Evolutionary conservation across 768 basidiomycete genomes (phyloP).

Genomic region (Royoungia palumana): DNA sequence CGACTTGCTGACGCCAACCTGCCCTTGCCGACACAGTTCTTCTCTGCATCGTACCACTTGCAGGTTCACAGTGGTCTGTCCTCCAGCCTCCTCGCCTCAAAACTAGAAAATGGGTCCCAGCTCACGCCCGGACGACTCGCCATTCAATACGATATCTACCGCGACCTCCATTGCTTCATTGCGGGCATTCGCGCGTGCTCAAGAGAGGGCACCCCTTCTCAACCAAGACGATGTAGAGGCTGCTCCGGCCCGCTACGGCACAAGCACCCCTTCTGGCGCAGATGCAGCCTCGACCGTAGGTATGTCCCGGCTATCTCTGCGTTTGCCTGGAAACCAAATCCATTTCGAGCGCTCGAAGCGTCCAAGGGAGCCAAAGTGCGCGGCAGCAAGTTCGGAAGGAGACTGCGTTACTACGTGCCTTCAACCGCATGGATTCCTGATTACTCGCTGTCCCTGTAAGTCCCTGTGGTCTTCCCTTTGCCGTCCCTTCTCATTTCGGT

Average conservation of each 20-base stretch:
- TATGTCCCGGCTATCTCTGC: background rate
- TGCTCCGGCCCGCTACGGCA: slow-evolving; percentile 19
- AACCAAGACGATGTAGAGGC: slow-evolving; percentile 26
- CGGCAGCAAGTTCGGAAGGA: slow-evolving; percentile 40
- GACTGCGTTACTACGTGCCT: slow-evolving; percentile 73
- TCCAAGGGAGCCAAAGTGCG: slow-evolving; percentile 15
- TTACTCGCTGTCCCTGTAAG: slow-evolving; percentile 67
- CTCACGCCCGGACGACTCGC: slow-evolving; percentile 2
- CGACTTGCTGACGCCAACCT: too few relatives aligned
- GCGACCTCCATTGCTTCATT: slow-evolving; percentile 27
- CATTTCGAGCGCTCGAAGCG: slow-evolving; percentile 7
- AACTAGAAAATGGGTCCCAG: slow-evolving; percentile 14
- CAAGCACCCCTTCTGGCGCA: slow-evolving; percentile 7
- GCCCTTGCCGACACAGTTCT: too few relatives aligned
- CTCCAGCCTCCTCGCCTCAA: too few relatives aligned
- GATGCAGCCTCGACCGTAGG: slow-evolving; percentile 21
- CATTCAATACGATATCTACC: slow-evolving; percentile 25
- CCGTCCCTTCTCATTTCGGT: slow-evolving; percentile 1
- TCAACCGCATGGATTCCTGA: slow-evolving; percentile 76
- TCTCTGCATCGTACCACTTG: too few relatives aligned
- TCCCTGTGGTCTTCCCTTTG: slow-evolving; percentile 3
- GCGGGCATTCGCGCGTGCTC: slow-evolving; percentile 19
- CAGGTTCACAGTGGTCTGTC: too few relatives aligned
- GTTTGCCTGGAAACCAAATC: background rate
- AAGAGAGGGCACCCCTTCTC: slow-evolving; percentile 26